Percentiles rank a stretch among this genome's conserved stretches.
These are phyloP conservation scores for Erodium moschatum DNA, from an alignment of 441 rosid species.

Conservation along the genomic window DNA sequence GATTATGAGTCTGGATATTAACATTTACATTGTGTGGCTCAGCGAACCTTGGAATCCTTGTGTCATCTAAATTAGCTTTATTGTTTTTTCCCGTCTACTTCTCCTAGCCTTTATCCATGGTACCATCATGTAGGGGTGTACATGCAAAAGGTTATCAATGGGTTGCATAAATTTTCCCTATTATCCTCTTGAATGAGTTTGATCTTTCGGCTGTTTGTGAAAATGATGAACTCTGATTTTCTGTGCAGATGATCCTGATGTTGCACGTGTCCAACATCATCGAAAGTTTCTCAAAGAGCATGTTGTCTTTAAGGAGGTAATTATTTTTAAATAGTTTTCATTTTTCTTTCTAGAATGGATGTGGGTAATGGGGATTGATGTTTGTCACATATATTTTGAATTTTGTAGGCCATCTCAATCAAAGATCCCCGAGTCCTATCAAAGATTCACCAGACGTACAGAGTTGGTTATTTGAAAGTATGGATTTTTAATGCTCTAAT, in stretches of 20 bases:
- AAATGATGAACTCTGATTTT: slow-evolving; percentile 9
- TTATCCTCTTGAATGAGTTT: neutral
- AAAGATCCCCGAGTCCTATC: slow-evolving; percentile 74
- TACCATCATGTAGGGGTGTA: neutral
- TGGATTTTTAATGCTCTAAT: slow-evolving; percentile 21
- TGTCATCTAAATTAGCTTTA: neutral
- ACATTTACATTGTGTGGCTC: neutral
- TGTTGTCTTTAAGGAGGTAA: slow-evolving; percentile 34
- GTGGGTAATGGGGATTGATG: neutral
- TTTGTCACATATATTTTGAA: slow-evolving; percentile 16
- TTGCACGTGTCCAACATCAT: slow-evolving; percentile 65
- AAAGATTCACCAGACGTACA: slow-evolving; percentile 93
- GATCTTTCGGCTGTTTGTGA: neutral
- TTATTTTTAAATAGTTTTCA: slow-evolving; percentile 6
- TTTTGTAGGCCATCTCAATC: slow-evolving; percentile 74
- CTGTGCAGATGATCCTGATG: slow-evolving; percentile 82
- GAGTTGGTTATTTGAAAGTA: slow-evolving; percentile 96
- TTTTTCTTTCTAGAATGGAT: slow-evolving; percentile 7
- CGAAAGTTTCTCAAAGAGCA: slow-evolving; percentile 85
- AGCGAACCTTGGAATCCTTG: neutral
- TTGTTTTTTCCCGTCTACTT: neutral
- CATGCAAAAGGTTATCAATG: neutral
- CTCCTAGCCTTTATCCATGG: neutral
- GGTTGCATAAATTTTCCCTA: neutral
- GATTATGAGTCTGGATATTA: slow-evolving; percentile 20